Base-by-base conservation (phyloP, 768 basidiomycete genomes). In the Panaeolus papilionaceus region DNA sequence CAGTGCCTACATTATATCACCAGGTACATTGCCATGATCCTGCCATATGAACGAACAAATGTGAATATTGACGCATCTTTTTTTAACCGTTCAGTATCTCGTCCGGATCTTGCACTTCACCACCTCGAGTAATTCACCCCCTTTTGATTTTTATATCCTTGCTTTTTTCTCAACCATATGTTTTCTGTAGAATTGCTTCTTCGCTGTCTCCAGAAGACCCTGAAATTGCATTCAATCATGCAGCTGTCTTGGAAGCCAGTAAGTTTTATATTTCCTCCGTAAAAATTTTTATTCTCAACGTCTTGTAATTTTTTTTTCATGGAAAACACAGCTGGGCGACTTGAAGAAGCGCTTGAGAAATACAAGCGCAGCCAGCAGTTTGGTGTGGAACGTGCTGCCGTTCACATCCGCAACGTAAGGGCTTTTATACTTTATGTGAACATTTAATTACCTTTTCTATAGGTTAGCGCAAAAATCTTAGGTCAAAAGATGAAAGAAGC, bases 171-270 rank as follows among this genome's bases (percentile, higher is more conserved):
- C 63, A 66, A 39, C 44, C 40, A 37, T 42, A 61, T 44, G 28
- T 62, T 75, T 77, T 58, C 47, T 75, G 68, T 79, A 96, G 94
- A 71, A 89, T 92, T 76, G 94, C 94, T 62, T 84, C 89, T 51
- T 88, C 89, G n/a, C 85, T 96, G 72, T 86, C 90, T 67, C 94
- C 94, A 58, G 92, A 94, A 77, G 94, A 96, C 82, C 90, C 92
- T 76, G 94, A 96, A 77, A 94, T 95, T 74, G 90, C 92, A 16
- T 96, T 95, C 84, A 96, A 96, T 81, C 86, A 94, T 67, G 94
- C 92, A 63, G 94, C 93, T 54, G 93, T 96, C 72, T 84, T 95
- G 68, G 94, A 96, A 89, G 94, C 94, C 66, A 88, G 94, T 93
- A 72, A 72, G 90, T 84, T 66, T 68, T 54, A 66, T 63, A 47